Conservation (phyloP, 345 rosid genomes). For the Chamaenerion angustifolium region DNA sequence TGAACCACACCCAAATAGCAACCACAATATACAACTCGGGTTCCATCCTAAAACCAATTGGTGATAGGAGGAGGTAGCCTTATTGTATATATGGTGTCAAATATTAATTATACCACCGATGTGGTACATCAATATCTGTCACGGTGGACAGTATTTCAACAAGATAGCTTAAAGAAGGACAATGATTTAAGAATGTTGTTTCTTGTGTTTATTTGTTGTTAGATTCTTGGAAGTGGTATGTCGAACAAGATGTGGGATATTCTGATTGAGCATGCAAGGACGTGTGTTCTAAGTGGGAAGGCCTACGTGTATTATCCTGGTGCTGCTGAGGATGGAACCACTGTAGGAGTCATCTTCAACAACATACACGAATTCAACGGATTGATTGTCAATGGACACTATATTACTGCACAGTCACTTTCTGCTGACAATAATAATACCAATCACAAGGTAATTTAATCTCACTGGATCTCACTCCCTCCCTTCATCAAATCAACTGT, state of each 20-base stretch:
- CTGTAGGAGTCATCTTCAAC: constrained; percentile 68
- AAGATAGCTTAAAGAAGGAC: no score
- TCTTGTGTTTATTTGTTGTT: no score
- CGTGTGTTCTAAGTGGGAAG: constrained; percentile 70
- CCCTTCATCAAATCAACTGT: neutral
- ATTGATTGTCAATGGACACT: constrained; percentile 59
- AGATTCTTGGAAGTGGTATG: constrained; percentile 99
- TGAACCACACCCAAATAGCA: no score
- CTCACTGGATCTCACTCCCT: neutral
- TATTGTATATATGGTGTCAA: no score
- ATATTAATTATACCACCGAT: no score
- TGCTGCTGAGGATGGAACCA: constrained; percentile 16
- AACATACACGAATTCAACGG: constrained; percentile 68
- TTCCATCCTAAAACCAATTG: no score
- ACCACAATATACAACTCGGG: no score
- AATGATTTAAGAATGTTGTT: no score
- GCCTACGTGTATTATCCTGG: constrained; percentile 69
- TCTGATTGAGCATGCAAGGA: constrained; percentile 85
- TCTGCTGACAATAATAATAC: constrained; percentile 26
- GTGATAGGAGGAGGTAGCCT: no score
- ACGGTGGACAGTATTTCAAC: no score
- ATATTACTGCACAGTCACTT: constrained; percentile 55
- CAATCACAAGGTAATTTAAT: constrained; percentile 48
- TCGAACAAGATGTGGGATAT: constrained; percentile 99
- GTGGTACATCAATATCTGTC: no score